Evolutionary conservation across 2,329 filamentous ascomycete species (phyloP).

Genomic region (Aspergillus candidus): DNA sequence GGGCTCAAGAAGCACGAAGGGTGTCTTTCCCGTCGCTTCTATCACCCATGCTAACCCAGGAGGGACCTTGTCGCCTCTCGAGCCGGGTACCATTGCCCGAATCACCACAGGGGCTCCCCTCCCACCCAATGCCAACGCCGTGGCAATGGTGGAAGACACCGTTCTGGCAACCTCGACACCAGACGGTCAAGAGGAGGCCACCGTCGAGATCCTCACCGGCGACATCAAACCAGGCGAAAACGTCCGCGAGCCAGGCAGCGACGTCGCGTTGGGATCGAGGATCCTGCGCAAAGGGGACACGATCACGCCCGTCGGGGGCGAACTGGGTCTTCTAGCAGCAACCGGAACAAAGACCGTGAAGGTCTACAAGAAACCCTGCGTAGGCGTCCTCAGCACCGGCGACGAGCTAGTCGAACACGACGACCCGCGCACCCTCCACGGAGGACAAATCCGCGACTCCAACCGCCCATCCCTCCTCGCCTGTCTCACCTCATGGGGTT

Average conservation of each 20-base stretch:
- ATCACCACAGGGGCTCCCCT: slow-evolving; percentile 94
- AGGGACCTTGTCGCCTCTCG: slow-evolving; percentile 55
- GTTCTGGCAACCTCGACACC: slow-evolving; percentile 67
- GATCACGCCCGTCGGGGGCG: slow-evolving; percentile 82
- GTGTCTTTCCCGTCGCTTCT: slow-evolving; percentile 77
- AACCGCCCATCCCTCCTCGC: slow-evolving; percentile 85
- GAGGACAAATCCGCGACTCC: slow-evolving; percentile 88
- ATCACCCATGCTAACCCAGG: slow-evolving; percentile 79
- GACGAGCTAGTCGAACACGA: slow-evolving; percentile 84
- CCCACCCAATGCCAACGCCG: slow-evolving; percentile 79
- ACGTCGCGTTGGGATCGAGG: slow-evolving; percentile 62
- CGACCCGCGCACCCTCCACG: slow-evolving; percentile 52
- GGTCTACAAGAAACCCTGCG: slow-evolving; percentile 67
- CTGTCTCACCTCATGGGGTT: slow-evolving; percentile 67
- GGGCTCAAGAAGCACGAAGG: slow-evolving; percentile 59
- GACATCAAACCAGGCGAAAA: slow-evolving; percentile 75
- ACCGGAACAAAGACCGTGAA: slow-evolving; percentile 67
- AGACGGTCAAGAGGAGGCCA: slow-evolving; percentile 76
- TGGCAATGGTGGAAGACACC: slow-evolving; percentile 97
- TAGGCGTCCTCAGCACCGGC: slow-evolving; percentile 88
- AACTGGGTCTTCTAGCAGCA: slow-evolving; percentile 82
- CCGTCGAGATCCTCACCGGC: slow-evolving; percentile 77
- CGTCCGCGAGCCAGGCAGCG: slow-evolving; percentile 83
- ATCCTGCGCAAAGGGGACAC: slow-evolving; percentile 73
- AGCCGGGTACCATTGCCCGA: slow-evolving; percentile 70